Conservation (phyloP, 805 yeast genomes). For the Yamadazyma endophytica region DNA sequence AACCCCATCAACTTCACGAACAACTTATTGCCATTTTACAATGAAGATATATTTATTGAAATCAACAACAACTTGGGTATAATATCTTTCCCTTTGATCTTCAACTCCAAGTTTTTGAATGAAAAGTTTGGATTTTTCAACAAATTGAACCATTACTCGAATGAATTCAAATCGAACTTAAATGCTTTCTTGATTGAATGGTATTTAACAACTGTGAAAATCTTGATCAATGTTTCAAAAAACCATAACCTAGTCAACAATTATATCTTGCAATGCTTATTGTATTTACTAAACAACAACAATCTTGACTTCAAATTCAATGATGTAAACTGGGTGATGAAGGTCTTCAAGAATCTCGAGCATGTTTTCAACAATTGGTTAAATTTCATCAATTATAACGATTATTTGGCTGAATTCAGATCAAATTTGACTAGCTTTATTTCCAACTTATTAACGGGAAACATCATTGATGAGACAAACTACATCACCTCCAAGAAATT, state of each 20-base stretch:
- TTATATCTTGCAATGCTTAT: conserved; percentile 24
- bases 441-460: conserved; percentile 3
- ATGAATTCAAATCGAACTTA: conserved; percentile 21
- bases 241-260: conserved; percentile 15
- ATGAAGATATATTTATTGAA: conserved; percentile 6
- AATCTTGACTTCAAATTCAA: conserved; percentile 8
- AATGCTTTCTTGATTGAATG: conserved; percentile 38
- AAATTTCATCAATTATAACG: conserved; percentile 5
- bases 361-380: conserved; percentile 9
- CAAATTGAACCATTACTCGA: conserved; percentile 19
- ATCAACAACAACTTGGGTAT: conserved; percentile 52
- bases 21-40: conserved; percentile 13
- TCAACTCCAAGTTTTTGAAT: conserved; percentile 29
- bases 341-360: conserved; percentile 7
- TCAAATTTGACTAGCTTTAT: conserved; percentile 5
- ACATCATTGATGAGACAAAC: conserved; percentile 1
- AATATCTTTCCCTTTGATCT: conserved; percentile 45
- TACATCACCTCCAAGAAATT: conserved; percentile 2
- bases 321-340: conserved; percentile 6
- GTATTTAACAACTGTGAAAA: conserved; percentile 41
- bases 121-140: conserved; percentile 14
- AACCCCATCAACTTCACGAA: conserved; percentile 13
- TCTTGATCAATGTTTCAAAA: conserved; percentile 25
- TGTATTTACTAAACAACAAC: conserved; percentile 17
- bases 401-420: conserved; percentile 5